phyloP scores from a whole-genome alignment of 1,284 basidiomycete genomes.

The Afroboletus lepidellus region DNA sequence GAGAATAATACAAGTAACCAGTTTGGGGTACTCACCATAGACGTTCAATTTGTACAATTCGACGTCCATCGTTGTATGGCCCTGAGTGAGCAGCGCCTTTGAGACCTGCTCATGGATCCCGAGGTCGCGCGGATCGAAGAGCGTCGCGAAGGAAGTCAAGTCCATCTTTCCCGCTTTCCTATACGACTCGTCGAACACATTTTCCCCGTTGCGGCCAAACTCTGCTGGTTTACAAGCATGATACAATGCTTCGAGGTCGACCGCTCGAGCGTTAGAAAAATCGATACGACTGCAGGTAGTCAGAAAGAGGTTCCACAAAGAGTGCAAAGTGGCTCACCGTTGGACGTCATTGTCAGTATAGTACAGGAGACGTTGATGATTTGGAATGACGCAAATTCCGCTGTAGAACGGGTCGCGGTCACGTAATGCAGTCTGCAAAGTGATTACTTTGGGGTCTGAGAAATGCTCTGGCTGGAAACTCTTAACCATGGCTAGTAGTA shows the following conservation, averaged over 20 bases:
- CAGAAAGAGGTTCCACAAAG: too few relatives aligned
- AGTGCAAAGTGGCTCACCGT: constrained; percentile 3
- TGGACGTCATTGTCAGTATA: not conserved
- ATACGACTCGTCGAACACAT: constrained; percentile 20
- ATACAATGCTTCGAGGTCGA: constrained; percentile 7
- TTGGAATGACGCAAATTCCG: constrained; percentile 3
- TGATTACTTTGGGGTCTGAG: not conserved
- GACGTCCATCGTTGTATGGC: constrained; percentile 39
- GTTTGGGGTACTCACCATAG: constrained; percentile 31
- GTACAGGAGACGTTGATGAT: constrained; percentile 10
- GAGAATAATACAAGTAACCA: constrained; percentile 8
- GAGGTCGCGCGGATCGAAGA: constrained; percentile 24
- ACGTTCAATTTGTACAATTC: constrained; percentile 39
- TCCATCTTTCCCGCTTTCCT: constrained; percentile 38
- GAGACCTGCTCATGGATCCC: constrained; percentile 15
- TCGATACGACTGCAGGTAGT: constrained; percentile 7
- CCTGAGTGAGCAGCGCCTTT: constrained; percentile 31
- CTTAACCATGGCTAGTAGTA: too few relatives aligned
- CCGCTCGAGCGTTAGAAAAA: not conserved
- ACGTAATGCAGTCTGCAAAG: not conserved
- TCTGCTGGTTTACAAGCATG: constrained; percentile 14
- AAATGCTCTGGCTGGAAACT: not conserved
- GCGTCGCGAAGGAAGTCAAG: constrained; percentile 23
- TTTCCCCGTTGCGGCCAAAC: constrained; percentile 9
- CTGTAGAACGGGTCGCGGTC: constrained; percentile 2